Evolutionary conservation across 2,329 filamentous ascomycete species (phyloP), one percentile per base, ranked within the genome.

Genomic region (Sporothrix mexicana): DNA sequence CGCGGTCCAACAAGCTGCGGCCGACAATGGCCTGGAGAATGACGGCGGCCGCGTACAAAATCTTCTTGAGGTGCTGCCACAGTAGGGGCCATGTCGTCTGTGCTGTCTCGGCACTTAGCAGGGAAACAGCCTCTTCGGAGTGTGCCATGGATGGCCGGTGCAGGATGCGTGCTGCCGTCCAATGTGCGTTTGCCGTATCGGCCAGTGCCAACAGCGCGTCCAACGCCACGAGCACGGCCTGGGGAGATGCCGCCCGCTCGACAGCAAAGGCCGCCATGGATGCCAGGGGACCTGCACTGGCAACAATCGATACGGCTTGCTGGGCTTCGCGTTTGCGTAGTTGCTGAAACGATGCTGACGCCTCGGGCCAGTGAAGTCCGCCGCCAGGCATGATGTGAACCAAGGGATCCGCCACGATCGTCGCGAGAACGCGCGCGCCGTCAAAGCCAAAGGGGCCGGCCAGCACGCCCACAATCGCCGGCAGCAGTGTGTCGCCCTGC

Each of bases 31-130:
- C 89, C 69, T 94, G 89, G n/a, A 97, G 84, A 15, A 93, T 85
- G 68, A 93, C 91, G 2, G 95, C 89, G 3, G 90, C 86, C 2
- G 91, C 89, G 78, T 95, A 97, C 78, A 97, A 83, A 57, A 91
- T 88, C 72, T 92, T 91, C 76, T 91, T 90, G 7, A 97, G 84
- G 1, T 95, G 80, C 75, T 90, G 90, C 92, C 93, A 95, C 5
- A 97, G 84, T 43, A 87, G 83, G 0, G 92, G 91, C 78, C 92
- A 88, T 0, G 94, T 93, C 20, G 82, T 88, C 74, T 88, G 85
- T 49, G 90, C 79, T 0, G 92, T 91, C 72, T 93, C 89, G 0
- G 88, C 85, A 25, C 90, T 88, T 7, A 97, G 82, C 70, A 86
- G 88, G 9, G 86, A 81, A 2, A 81, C 79, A 77, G 97, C 92